phyloP scores from a whole-genome alignment of 1,284 basidiomycete species.

The Trichosporon sp. region DNA sequence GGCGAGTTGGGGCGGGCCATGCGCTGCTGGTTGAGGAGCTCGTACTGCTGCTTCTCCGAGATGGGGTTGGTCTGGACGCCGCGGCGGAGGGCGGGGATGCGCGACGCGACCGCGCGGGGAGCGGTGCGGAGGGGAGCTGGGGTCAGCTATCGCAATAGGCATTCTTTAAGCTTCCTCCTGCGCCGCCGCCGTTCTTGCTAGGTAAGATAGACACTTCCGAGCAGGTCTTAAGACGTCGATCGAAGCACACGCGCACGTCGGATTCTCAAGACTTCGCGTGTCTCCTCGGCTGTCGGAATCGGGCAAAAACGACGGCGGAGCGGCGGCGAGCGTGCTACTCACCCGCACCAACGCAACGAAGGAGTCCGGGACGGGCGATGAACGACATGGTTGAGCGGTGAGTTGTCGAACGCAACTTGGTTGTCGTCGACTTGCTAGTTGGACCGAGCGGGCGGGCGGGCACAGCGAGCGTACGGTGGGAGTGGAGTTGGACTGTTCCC shows the following conservation, averaged over 20 bases:
- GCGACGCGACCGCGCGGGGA: neutral
- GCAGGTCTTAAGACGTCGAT: neutral
- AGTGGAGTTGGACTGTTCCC: neutral
- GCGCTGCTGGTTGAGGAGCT: conserved; percentile 78
- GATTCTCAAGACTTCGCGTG: neutral
- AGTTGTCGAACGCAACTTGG: neutral
- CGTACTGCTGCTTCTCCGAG: conserved; percentile 34
- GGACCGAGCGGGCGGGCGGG: conserved; percentile 3
- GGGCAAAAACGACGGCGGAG: neutral
- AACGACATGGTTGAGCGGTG: conserved; percentile 12
- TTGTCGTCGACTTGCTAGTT: neutral
- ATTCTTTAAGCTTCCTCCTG: neutral
- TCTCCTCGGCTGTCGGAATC: neutral
- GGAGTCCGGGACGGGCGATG: conserved; percentile 21
- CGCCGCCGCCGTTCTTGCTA: neutral
- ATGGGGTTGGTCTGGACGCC: conserved; percentile 34
- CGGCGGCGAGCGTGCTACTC: neutral
- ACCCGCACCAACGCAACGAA: conserved; percentile 22
- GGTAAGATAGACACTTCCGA: neutral
- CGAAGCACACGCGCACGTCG: neutral
- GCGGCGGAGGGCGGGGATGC: conserved; percentile 12
- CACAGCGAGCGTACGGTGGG: conserved; percentile 3
- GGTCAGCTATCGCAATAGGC: neutral
- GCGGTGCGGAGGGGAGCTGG: conserved; percentile 19
- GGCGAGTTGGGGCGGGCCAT: conserved; percentile 79